Percentiles rank a stretch among this genome's conserved stretches.
Conservation (phyloP, 1,139 yeast species). For the Candida tetrigidarum region DNA sequence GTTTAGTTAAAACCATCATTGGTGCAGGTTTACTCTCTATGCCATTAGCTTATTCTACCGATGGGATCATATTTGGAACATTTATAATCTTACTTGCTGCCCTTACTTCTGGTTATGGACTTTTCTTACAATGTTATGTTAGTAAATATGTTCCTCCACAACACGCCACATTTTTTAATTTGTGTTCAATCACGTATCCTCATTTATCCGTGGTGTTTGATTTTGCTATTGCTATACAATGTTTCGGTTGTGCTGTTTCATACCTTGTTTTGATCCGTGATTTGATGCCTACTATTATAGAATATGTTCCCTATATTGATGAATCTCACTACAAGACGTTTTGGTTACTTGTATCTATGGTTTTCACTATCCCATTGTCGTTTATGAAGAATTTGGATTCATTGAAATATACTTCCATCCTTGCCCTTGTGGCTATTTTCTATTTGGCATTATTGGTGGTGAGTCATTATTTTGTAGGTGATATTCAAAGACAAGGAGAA, state of each 20-base stretch:
- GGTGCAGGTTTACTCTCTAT: conserved; percentile 96
- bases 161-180: conserved; percentile 82
- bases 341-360: conserved; percentile 42
- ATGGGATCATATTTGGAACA: conserved; percentile 76
- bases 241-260: conserved; percentile 56
- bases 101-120: conserved; percentile 75
- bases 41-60: conserved; percentile 88
- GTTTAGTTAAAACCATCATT: conserved; percentile 70
- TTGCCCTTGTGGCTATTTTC: conserved; percentile 45
- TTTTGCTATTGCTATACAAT: conserved; percentile 84
- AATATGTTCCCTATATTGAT: conserved; percentile 26
- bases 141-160: conserved; percentile 72
- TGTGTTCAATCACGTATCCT: conserved; percentile 87
- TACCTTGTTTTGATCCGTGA: conserved; percentile 52
- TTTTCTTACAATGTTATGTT: conserved; percentile 76
- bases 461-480: conserved; percentile 36
- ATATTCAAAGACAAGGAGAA: conserved; percentile 58
- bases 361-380: conserved; percentile 45
- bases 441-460: conserved; percentile 45
- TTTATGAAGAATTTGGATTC: conserved; percentile 49
- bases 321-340: conserved; percentile 30
- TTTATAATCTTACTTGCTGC: conserved; percentile 74
- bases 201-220: conserved; percentile 82
- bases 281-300: conserved; percentile 45
- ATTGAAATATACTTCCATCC: conserved; percentile 45